Evolutionary conservation across 225 moss, liverwort and hornwort genomes (phyloP).

Genomic region (Marchantia polymorpha): DNA sequence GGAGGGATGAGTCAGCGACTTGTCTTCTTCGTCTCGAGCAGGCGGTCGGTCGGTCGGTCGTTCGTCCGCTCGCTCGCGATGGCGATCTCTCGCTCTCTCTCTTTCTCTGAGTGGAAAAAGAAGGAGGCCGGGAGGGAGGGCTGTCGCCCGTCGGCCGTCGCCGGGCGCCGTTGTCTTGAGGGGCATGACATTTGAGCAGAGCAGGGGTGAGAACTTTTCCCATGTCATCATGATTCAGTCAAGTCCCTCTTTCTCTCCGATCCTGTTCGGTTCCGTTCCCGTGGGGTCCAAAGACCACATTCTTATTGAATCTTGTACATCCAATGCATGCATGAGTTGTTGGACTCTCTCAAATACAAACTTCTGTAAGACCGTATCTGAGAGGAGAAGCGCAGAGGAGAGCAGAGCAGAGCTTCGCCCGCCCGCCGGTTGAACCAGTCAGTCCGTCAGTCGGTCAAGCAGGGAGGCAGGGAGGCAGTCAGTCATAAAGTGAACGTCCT

Average conservation of each 20-base stretch:
- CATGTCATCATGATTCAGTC: constrained; percentile 5
- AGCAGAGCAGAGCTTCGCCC: too few relatives aligned
- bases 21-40: neutral
- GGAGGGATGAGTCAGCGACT: neutral
- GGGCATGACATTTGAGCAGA: neutral
- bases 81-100: neutral
- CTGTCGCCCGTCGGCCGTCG: too few relatives aligned
- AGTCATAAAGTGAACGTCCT: too few relatives aligned
- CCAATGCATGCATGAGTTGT: constrained; percentile 7
- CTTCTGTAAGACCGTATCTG: neutral
- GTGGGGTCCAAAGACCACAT: constrained; percentile 10
- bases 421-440: too few relatives aligned
- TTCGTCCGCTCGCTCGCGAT: too few relatives aligned
- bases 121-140: too few relatives aligned
- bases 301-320: constrained; percentile 7
- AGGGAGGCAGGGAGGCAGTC: too few relatives aligned
- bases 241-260: neutral
- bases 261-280: neutral
- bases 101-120: too few relatives aligned
- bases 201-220: neutral
- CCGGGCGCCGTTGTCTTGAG: neutral
- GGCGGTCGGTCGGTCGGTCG: too few relatives aligned
- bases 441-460: too few relatives aligned
- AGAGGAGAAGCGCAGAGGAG: neutral
- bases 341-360: neutral